phyloP scores from a whole-genome alignment of 352 stramenopile genomes.

The Globisporangium polare region DNA sequence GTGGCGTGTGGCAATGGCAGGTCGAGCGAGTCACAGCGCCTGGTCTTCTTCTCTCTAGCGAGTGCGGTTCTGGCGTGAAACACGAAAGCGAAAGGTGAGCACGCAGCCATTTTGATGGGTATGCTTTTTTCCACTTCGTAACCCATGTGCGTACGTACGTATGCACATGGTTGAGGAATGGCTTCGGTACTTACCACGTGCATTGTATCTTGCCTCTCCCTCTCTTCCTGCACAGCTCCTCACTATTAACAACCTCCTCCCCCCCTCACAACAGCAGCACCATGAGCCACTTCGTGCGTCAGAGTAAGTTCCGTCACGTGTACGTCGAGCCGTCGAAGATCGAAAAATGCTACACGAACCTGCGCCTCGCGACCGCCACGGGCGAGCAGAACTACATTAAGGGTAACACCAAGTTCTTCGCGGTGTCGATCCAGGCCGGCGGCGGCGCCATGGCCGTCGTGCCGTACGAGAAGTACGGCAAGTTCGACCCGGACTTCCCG shows the following conservation, averaged over 20 bases:
- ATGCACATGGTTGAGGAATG: background rate
- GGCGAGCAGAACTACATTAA: conserved; percentile 99
- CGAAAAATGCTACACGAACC: conserved; percentile 89
- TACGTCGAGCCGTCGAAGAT: conserved; percentile 96
- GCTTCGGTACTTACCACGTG: too few species aligned
- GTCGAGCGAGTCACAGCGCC: conserved; percentile 5
- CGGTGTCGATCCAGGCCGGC: conserved; percentile 90
- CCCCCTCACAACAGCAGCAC: conserved; percentile 18
- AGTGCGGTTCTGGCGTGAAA: conserved; percentile 6
- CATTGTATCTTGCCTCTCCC: too few species aligned
- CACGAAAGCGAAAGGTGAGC: conserved; percentile 8
- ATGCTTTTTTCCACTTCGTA: background rate
- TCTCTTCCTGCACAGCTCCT: background rate
- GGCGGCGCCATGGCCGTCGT: conserved; percentile 92
- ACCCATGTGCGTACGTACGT: background rate
- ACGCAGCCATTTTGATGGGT: background rate
- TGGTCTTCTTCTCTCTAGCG: conserved; percentile 9
- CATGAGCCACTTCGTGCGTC: conserved; percentile 95
- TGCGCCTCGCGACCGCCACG: conserved; percentile 95
- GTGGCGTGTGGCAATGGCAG: background rate
- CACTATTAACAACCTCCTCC: conserved; percentile 1
- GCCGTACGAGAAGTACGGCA: conserved; percentile 92
- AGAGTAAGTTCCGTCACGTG: conserved; percentile 98
- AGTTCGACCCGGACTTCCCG: conserved; percentile 93
- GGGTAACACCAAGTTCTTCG: conserved; percentile 99